A percentile compares a stretch with the other conserved stretches of the same genome.
These are phyloP conservation scores for Neoarthrinium moseri DNA, from an alignment of 2,329 filamentous ascomycete genomes.

Conservation along the genomic window DNA sequence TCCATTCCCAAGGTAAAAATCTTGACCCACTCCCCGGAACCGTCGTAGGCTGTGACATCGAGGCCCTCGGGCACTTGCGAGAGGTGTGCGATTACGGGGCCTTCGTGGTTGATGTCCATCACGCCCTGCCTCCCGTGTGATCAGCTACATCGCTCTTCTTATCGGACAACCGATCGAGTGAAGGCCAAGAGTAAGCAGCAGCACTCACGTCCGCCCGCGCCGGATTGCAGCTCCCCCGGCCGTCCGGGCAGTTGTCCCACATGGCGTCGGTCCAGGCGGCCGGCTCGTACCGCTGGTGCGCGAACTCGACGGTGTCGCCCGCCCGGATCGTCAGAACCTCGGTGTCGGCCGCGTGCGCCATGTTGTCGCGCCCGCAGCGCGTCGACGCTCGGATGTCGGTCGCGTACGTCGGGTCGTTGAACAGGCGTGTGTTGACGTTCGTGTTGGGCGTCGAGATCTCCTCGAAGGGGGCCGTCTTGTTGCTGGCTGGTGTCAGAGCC, in stretches of 20 bases:
- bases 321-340: slow-evolving; percentile 12
- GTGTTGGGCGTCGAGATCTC: background rate
- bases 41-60: slow-evolving; percentile 15
- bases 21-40: slow-evolving; percentile 18
- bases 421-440: background rate
- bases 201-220: background rate
- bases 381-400: slow-evolving; percentile 5
- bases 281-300: background rate
- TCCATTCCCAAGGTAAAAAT: slow-evolving; percentile 15
- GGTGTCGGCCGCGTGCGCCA: slow-evolving; percentile 10
- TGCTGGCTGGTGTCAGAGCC: background rate
- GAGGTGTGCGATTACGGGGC: slow-evolving; percentile 16
- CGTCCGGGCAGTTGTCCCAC: slow-evolving; percentile 5
- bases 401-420: background rate
- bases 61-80: slow-evolving; percentile 14
- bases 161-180: background rate
- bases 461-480: background rate
- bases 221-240: background rate
- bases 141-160: background rate
- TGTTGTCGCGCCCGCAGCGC: slow-evolving; percentile 13
- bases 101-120: slow-evolving; percentile 15
- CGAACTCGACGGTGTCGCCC: slow-evolving; percentile 12
- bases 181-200: background rate
- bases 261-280: background rate
- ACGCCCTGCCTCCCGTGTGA: slow-evolving; percentile 1